Base-by-base conservation (phyloP, 2,329 filamentous ascomycete species). In the Talaromyces sp. region DNA sequence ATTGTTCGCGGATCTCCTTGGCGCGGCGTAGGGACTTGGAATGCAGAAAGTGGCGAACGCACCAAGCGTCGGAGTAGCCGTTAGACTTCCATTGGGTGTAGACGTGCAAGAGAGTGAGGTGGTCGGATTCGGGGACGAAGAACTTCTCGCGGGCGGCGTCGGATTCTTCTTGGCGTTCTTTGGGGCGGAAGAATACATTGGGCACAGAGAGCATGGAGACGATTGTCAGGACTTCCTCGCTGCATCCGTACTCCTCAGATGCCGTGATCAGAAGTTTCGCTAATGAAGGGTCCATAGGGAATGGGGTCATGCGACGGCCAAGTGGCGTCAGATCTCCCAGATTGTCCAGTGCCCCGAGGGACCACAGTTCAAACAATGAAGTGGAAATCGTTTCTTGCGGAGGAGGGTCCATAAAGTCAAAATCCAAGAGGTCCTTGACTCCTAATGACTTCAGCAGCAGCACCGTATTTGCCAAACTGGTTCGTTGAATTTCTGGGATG, bases 361-460 rank as follows among this genome's bases (percentile, higher is more conserved):
- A 93, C 95, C 95, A 99, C 0, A 99, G 85, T 70, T 99, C 95
- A 77, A 98, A 99, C 39, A 99, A 87, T 3, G 93, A 97, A 0
- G 95, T 99, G 0, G 92, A 93, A 67, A 99, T 98, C 0, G 93
- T 97, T 71, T 99, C 96, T 77, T 99, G 95, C 0, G 95, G 95
- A 6, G 95, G 95, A 1, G 95, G 95, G 69, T 99, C 95, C 93
- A 99, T 98, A 70, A 99, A 99, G 74, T 98, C 92, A 72, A 99
- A 99, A 75, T 99, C 93, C 0, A 99, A 79, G 9, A 99, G 82
- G 68, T 99, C 93, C 72, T 91, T 93, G 18, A 99, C 93, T 0
- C 95, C 95, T 0, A 99, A 84, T 0, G 92, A 96, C 73, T 99
- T 99, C 54, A 99, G 83, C 56, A 99, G 85, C 14, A 99, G 82